Percentiles rank a stretch among this genome's conserved stretches.
Evolutionary conservation across 2,329 filamentous ascomycete genomes (phyloP).

Genomic region (Alternaria metachromatica): DNA sequence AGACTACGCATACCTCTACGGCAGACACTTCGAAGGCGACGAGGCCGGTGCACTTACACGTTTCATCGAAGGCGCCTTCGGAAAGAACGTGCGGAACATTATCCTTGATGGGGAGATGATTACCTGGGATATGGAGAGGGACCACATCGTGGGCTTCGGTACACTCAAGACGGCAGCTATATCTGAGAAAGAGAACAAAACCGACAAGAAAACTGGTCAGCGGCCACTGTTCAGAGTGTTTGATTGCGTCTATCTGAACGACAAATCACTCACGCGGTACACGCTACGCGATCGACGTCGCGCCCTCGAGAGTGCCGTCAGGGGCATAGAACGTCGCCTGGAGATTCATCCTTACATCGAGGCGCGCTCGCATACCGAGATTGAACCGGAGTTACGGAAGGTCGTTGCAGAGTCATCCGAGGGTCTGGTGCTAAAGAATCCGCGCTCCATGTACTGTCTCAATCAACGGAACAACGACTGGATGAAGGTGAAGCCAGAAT

Average conservation of each 20-base stretch:
- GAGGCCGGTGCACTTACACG: constrained; percentile 79
- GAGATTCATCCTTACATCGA: constrained; percentile 79
- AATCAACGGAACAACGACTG: constrained; percentile 94
- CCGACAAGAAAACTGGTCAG: constrained; percentile 61
- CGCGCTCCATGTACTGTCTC: constrained; percentile 81
- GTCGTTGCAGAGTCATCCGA: constrained; percentile 89
- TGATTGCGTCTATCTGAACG: constrained; percentile 90
- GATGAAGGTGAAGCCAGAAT: constrained; percentile 99
- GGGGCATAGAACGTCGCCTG: constrained; percentile 73
- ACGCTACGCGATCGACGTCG: constrained; percentile 80
- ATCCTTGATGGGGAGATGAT: constrained; percentile 99
- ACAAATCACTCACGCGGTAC: constrained; percentile 78
- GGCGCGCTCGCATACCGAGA: constrained; percentile 71
- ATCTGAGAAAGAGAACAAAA: constrained; percentile 76
- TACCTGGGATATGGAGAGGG: constrained; percentile 88
- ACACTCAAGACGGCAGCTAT: constrained; percentile 91
- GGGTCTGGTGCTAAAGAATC: constrained; percentile 92
- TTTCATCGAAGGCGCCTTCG: constrained; percentile 79
- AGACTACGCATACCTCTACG: constrained; percentile 95
- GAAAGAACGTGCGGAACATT: constrained; percentile 77
- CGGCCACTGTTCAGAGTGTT: constrained; percentile 86
- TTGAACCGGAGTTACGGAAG: constrained; percentile 79
- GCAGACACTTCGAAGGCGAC: constrained; percentile 72
- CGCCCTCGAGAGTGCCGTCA: constrained; percentile 75
- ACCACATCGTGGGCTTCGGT: constrained; percentile 88